These are phyloP conservation scores for Cladochytrium replicatum DNA, from an alignment of 192 early-diverging fungal genomes.

Conservation along the genomic window DNA sequence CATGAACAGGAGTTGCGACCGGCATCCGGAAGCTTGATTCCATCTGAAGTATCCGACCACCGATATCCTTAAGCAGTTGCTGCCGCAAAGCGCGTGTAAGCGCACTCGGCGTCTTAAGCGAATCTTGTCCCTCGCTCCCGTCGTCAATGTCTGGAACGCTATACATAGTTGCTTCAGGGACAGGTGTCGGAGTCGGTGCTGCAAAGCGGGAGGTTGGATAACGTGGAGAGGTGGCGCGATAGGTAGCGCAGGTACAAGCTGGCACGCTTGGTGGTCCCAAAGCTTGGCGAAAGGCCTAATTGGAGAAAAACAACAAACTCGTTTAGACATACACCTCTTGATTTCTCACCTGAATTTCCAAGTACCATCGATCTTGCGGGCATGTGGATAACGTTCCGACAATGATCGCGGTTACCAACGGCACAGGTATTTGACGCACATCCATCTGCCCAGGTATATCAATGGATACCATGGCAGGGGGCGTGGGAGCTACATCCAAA, in stretches of 20 bases:
- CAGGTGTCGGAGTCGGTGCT: neutral
- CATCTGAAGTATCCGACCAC: slow-evolving; percentile 12
- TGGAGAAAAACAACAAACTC: too few species aligned
- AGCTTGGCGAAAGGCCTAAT: too few species aligned
- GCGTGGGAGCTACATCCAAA: neutral
- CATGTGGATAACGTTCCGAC: slow-evolving; percentile 11
- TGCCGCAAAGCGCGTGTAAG: neutral
- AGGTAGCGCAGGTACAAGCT: too few species aligned
- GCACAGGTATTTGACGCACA: slow-evolving; percentile 10
- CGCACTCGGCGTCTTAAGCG: neutral
- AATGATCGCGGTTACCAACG: slow-evolving; percentile 18
- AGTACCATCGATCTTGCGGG: slow-evolving; percentile 5
- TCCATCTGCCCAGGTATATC: too few species aligned
- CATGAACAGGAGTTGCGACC: neutral
- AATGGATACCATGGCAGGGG: neutral
- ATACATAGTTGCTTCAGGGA: neutral
- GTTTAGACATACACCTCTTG: too few species aligned
- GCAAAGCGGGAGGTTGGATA: neutral
- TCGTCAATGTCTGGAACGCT: neutral
- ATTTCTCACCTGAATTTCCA: too few species aligned
- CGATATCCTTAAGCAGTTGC: slow-evolving; percentile 4
- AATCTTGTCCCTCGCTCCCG: neutral
- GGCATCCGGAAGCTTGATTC: slow-evolving; percentile 3
- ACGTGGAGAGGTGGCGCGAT: too few species aligned
- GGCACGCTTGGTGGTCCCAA: too few species aligned